Evolutionary conservation across 768 basidiomycete genomes (phyloP), one percentile per base, ranked within the genome.

Genomic region (Pisolithus orientalis): DNA sequence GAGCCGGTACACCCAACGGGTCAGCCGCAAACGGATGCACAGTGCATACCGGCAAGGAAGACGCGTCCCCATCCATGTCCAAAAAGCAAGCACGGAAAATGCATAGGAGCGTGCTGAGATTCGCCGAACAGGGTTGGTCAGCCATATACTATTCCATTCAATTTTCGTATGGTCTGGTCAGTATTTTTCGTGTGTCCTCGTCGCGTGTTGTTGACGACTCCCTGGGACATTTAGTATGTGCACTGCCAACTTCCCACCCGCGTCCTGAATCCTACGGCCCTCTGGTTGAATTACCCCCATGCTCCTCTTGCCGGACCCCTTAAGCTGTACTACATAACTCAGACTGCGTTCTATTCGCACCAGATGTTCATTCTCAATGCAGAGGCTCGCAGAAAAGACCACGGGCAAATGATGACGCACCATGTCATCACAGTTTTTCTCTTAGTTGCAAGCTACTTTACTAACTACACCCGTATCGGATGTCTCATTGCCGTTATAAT

Each of bases 81-180:
- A 56, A 62, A 56, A 79, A 73, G 58, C 83, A 89, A 60, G 71
- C 77, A 17, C 80, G 76, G 49, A 78, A 75, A 58, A 73, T 89
- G 53, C 80, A 85, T 53, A 76, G 86, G 62, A 84, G 82, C 55
- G 84, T 93, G 39, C 66, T 89, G 43, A 77, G 96, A 60, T 98
- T 98, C 64, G 90, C 92, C 3, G 96, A 99, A 67, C 96, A 99
- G 70, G 89, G 92, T 52, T 98, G 93, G 90, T 83, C 82, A 34
- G 76, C 84, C 43, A 68, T 90, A 46, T 98, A 95, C 68, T 93
- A 90, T 64, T 72, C 80, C 39, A 51, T 80, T 1, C 87, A 85
- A 59, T 95, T 88, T 79, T 68, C 68, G 21, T 83, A 83, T 65
- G 95, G 95, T 28, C 58, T 91, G 57, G 95, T 95, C 64, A 69